Percentiles rank a stretch among this genome's conserved stretches.
phyloP scores from a whole-genome alignment of 1,139 yeast genomes.

The Lodderomyces beijingensis region DNA sequence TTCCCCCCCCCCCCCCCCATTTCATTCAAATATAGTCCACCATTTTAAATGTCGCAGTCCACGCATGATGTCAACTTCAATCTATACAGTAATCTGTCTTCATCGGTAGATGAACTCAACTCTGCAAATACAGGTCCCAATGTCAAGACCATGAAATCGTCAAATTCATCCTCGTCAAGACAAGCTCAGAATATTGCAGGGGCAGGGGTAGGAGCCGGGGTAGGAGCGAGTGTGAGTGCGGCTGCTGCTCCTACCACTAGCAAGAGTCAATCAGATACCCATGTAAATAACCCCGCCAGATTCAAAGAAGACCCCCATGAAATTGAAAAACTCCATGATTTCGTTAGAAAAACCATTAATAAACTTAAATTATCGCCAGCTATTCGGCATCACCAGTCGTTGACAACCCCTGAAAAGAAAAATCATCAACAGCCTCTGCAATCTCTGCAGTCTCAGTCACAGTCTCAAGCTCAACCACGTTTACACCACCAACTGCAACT shows the following conservation, averaged over 20 bases:
- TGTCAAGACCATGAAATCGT: too few species aligned
- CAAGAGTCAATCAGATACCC: too few species aligned
- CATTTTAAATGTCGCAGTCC: slow-evolving; percentile 4
- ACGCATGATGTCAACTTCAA: slow-evolving; percentile 6
- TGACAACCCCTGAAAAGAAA: not conserved
- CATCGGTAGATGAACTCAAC: slow-evolving; percentile 7
- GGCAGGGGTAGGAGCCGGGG: too few species aligned
- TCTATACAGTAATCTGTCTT: slow-evolving; percentile 9
- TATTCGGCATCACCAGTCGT: not conserved
- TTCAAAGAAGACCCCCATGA: not conserved
- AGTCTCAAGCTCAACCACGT: not conserved
- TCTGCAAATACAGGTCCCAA: not conserved
- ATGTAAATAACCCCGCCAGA: not conserved
- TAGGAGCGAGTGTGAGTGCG: too few species aligned
- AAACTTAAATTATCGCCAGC: slow-evolving; percentile 11
- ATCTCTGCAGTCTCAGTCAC: slow-evolving; percentile 1
- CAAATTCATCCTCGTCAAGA: too few species aligned
- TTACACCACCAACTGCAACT: slow-evolving; percentile 1
- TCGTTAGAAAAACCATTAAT: slow-evolving; percentile 10
- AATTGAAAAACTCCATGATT: slow-evolving; percentile 8
- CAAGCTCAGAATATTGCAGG: too few species aligned
- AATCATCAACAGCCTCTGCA: not conserved
- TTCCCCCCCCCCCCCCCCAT: too few species aligned
- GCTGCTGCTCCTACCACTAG: too few species aligned
- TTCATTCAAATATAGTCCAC: too few species aligned